phyloP scores from a whole-genome alignment of 2,329 filamentous ascomycete species.

The Didymella keratinophila region DNA sequence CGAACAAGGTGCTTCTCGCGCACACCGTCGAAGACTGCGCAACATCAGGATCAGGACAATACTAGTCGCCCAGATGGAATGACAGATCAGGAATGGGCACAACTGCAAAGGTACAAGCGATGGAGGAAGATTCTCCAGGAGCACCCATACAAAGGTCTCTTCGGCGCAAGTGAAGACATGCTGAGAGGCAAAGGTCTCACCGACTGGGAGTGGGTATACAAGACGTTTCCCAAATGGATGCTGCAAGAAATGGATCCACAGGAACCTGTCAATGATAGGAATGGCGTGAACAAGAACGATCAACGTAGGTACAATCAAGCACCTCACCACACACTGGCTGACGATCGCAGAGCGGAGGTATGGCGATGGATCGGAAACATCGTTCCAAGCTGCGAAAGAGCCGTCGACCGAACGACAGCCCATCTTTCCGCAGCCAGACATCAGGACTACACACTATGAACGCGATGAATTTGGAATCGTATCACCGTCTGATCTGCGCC shows the following conservation, averaged over 20 bases:
- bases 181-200: constrained; percentile 42
- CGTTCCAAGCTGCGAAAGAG: not conserved
- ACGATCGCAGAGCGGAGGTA: constrained; percentile 2
- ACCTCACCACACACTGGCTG: not conserved
- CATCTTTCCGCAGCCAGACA: constrained; percentile 27
- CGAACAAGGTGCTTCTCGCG: constrained; percentile 42
- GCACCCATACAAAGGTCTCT: constrained; percentile 55
- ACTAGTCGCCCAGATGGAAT: constrained; percentile 32
- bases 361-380: constrained; percentile 4
- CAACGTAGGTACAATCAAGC: not conserved
- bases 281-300: not conserved
- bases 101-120: constrained; percentile 37
- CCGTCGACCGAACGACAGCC: constrained; percentile 9
- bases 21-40: constrained; percentile 26
- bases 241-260: constrained; percentile 34
- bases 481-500: constrained; percentile 45
- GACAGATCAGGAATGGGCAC: constrained; percentile 43
- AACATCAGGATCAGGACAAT: constrained; percentile 34
- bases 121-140: constrained; percentile 46
- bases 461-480: constrained; percentile 31
- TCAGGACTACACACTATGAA: constrained; percentile 27
- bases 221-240: constrained; percentile 45
- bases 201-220: constrained; percentile 43
- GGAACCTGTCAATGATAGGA: constrained; percentile 8
- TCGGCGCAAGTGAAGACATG: constrained; percentile 52